These are phyloP conservation scores for Podila clonocystis DNA, from an alignment of 192 early-diverging fungal species.

Conservation along the genomic window DNA sequence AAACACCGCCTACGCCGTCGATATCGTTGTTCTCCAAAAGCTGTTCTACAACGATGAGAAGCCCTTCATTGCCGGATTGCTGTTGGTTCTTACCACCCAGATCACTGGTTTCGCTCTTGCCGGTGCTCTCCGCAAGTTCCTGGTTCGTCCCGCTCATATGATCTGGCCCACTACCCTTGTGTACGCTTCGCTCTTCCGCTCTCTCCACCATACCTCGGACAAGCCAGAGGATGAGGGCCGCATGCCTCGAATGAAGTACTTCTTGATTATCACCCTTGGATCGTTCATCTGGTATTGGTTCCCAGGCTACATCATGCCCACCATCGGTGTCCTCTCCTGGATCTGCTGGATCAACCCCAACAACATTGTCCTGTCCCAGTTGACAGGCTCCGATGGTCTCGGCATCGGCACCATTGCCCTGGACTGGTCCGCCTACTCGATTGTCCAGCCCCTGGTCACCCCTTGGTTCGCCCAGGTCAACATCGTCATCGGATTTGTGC, in stretches of 20 bases:
- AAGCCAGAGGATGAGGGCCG: constrained; percentile 4
- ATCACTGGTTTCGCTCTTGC: no score
- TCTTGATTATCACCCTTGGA: constrained; percentile 55
- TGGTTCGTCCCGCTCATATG: no score
- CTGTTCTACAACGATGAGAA: no score
- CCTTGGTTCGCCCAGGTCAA: constrained; percentile 58
- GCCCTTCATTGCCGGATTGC: no score
- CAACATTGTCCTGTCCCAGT: constrained; percentile 46
- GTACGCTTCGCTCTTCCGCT: constrained; percentile 75
- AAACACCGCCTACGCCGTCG: no score
- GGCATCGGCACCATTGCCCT: constrained; percentile 62
- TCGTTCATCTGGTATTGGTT: constrained; percentile 65
- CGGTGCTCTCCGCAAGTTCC: no score
- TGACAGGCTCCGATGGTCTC: constrained; percentile 54
- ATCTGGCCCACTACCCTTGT: no score
- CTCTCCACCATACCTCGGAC: constrained; percentile 61
- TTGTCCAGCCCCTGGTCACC: constrained; percentile 4
- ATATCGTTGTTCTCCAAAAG: no score
- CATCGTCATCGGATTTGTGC: constrained; percentile 54
- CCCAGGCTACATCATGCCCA: constrained; percentile 58
- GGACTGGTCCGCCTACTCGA: constrained; percentile 62
- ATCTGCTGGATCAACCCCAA: constrained; percentile 56
- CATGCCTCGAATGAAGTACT: constrained; percentile 63
- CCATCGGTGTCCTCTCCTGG: constrained; percentile 54
- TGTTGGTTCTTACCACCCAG: no score